Conservation (phyloP, 108 stramenopile species). For the Skeletonema tropicum region DNA sequence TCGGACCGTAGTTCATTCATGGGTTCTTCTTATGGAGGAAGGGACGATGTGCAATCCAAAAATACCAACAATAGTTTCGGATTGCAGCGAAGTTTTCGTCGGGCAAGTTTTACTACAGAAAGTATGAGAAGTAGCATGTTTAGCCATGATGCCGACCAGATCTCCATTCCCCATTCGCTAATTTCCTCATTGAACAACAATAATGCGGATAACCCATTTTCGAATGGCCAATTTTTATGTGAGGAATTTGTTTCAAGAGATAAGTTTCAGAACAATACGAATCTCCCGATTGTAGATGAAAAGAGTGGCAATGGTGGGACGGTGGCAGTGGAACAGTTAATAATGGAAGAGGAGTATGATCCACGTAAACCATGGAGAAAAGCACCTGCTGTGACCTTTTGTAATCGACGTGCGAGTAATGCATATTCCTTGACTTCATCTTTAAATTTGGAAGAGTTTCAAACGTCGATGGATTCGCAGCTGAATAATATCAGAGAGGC, state of each 20-base stretch:
- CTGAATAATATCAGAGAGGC: not conserved
- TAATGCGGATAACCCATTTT: not conserved
- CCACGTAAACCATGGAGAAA: slow-evolving; percentile 19
- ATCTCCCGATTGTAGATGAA: not conserved
- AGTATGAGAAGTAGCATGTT: not conserved
- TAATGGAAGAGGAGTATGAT: slow-evolving; percentile 17
- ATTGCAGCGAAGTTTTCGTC: not conserved
- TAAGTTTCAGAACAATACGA: not conserved
- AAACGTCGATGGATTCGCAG: not conserved
- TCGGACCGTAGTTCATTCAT: not conserved
- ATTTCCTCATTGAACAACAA: not conserved
- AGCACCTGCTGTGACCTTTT: not conserved
- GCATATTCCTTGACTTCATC: not conserved
- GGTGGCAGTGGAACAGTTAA: not conserved
- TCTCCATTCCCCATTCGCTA: not conserved
- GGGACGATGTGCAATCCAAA: not conserved
- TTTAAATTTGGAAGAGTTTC: not conserved
- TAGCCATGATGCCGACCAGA: not conserved
- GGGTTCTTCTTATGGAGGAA: not conserved
- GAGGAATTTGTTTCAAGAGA: not conserved
- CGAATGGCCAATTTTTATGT: not conserved
- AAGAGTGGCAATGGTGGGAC: not conserved
- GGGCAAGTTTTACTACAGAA: not conserved
- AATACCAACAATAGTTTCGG: not conserved
- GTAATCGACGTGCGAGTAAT: not conserved